Percentiles rank a stretch among this genome's conserved stretches.
These are phyloP conservation scores for Penicillium sp. DNA, from an alignment of 2,329 filamentous ascomycete genomes.

Conservation along the genomic window DNA sequence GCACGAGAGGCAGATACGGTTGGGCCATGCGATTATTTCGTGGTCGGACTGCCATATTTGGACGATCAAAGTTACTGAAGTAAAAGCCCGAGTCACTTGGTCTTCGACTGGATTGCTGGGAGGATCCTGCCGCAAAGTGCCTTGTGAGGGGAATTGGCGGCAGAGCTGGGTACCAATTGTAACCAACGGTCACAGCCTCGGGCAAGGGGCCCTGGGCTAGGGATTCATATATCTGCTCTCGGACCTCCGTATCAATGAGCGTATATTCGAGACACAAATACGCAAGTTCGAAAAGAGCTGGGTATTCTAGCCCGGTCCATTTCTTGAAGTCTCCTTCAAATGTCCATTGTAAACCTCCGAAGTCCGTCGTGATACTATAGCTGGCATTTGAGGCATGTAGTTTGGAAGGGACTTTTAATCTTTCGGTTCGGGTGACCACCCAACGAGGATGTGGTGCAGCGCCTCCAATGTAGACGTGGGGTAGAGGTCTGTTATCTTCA, in stretches of 20 bases:
- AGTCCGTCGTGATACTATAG: background rate
- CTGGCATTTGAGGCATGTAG: background rate
- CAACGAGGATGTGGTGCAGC: slow-evolving; percentile 6
- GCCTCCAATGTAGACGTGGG: background rate
- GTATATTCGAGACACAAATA: background rate
- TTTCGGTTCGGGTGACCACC: background rate
- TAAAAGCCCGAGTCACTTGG: background rate
- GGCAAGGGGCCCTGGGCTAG: background rate
- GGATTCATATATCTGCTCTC: background rate
- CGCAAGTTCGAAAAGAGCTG: slow-evolving; percentile 3
- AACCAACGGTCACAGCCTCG: background rate
- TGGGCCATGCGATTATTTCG: background rate
- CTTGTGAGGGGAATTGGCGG: background rate
- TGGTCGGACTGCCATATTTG: background rate
- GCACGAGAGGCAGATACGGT: background rate
- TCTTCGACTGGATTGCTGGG: background rate
- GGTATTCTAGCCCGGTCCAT: background rate
- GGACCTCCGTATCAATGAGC: background rate
- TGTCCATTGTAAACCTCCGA: background rate
- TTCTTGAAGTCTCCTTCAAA: slow-evolving; percentile 1
- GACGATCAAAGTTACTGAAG: background rate
- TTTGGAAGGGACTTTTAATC: background rate
- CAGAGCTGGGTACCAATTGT: slow-evolving; percentile 4
- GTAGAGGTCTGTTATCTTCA: background rate
- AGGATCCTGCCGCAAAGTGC: background rate